Evolutionary conservation across 1,284 basidiomycete genomes (phyloP), one percentile per base, ranked within the genome.

Genomic region (Fomitopsis palustris): DNA sequence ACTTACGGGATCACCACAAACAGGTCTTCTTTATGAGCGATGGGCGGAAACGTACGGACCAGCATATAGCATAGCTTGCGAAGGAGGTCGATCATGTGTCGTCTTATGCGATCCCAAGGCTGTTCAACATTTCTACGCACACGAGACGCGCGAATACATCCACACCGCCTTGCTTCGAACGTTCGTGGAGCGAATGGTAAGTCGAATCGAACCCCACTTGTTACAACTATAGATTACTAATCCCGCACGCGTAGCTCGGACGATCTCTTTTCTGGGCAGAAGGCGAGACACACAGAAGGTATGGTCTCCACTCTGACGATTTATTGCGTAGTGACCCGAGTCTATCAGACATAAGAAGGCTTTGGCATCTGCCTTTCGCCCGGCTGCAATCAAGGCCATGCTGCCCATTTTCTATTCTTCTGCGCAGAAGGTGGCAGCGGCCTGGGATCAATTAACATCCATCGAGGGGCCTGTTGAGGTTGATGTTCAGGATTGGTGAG

Each of bases 21-120:
- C 59, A 3, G n/a, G 64, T 0, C n/a, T 52, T 1, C 12, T 69
- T 27, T 71, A 67, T 55, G 59, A 6, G 63, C 70, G 62, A 17
- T 76, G 76, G 77, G 74, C 74, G 0, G 65, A 71, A 9, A 69
- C 79, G 54, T 84, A 83, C 51, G 84, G 85, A 6, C 67, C 75
- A 5, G 81, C 77, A 0, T 85, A 75, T 62, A 63, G 71, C 42
- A 62, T 82, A 21, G 75, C 82, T 1, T 64, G 66, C 0, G 62
- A 70, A 0, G 66, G 86, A n/a, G 81, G 81, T 0, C 62, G 68
- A 0, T 73, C 62, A 7, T 69, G 68, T 23, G 69, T 85, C 19
- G 66, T 83, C 4, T 70, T 87, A 10, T 75, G 75, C 41, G 85
- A 87, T 62, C 80, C 83, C 0, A 83, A 79, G 63, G 84, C 84